Evolutionary conservation across 2,329 filamentous ascomycete species (phyloP), one percentile per base, ranked within the genome.

Genomic region (Pezicula carpinea): DNA sequence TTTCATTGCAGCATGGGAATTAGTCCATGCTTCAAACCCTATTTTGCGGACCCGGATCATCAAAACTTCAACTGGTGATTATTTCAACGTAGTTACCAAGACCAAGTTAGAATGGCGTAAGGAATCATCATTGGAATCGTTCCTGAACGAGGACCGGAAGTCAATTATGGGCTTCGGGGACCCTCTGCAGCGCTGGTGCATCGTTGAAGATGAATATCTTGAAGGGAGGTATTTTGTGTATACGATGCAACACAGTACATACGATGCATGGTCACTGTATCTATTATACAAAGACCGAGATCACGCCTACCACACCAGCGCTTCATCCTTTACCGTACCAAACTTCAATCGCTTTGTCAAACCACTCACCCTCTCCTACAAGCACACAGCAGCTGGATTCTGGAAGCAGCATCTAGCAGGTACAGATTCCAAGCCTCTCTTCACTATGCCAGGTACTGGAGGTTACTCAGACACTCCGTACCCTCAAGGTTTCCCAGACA

Each of bases 231-330:
- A 29, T 33, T 53, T 49, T 17, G 32, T 50, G 15, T 48, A 42
- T 19, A 51, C 47, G 1, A 44, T 83, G 6, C 79, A 82, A 53
- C 80, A 84, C 61, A 71, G 76, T 1, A 53, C 82, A 1, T 84
- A 82, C 56, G 80, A 84, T 61, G 80, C 73, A 7, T 72, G 64
- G 66, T 69, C 66, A 32, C 56, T 68, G 36, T 61, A 62, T 22
- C 26, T 51, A 38, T 15, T 51, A 2, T 40, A 43, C 13, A 44
- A 46, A 43, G 45, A 48, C 11, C 22, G 43, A 18, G 45, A 43
- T 19, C 17, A 33, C n/a, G 33, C 26, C 8, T 51, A 51, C n/a
- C 35, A 36, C 21, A 8, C 26, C 26, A 35, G 40, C 2, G 17
- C 21, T 14, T 35, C 43, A 2, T 10, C 21, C 8, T 13, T 6